These are phyloP conservation scores for Penicillium sp. DNA, from an alignment of 2,329 filamentous ascomycete species.

Conservation along the genomic window DNA sequence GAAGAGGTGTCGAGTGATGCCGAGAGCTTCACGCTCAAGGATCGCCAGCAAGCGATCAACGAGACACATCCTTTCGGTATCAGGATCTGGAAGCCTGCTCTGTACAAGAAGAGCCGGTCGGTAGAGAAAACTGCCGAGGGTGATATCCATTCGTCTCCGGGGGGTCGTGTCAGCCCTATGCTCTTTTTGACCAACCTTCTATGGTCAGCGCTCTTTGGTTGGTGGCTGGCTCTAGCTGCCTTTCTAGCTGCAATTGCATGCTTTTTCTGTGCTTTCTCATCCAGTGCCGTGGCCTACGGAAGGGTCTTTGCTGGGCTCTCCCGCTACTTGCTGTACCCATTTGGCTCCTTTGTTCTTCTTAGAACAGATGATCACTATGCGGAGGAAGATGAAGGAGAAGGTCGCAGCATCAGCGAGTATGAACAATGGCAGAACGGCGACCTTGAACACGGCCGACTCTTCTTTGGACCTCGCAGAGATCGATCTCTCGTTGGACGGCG, in stretches of 20 bases:
- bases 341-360: constrained; percentile 92
- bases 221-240: constrained; percentile 86
- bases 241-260: constrained; percentile 75
- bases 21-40: constrained; percentile 96
- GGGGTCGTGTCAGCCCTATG: constrained; percentile 80
- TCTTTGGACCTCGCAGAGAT: constrained; percentile 80
- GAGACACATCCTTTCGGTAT: constrained; percentile 99
- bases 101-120: constrained; percentile 97
- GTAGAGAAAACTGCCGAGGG: constrained; percentile 95
- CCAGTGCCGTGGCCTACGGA: constrained; percentile 83
- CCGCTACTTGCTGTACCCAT: constrained; percentile 89
- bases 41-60: constrained; percentile 96
- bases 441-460: constrained; percentile 89
- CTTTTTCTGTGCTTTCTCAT: constrained; percentile 74
- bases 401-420: constrained; percentile 96
- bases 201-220: constrained; percentile 91
- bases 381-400: constrained; percentile 93
- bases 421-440: constrained; percentile 99
- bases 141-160: constrained; percentile 94
- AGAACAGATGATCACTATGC: constrained; percentile 92
- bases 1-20: constrained; percentile 78
- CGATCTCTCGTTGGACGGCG: constrained; percentile 84
- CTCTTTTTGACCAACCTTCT: constrained; percentile 83
- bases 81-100: constrained; percentile 94
- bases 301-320: constrained; percentile 80